Conservation (phyloP, 805 yeast genomes). For the Saccharomyces paradoxus region DNA sequence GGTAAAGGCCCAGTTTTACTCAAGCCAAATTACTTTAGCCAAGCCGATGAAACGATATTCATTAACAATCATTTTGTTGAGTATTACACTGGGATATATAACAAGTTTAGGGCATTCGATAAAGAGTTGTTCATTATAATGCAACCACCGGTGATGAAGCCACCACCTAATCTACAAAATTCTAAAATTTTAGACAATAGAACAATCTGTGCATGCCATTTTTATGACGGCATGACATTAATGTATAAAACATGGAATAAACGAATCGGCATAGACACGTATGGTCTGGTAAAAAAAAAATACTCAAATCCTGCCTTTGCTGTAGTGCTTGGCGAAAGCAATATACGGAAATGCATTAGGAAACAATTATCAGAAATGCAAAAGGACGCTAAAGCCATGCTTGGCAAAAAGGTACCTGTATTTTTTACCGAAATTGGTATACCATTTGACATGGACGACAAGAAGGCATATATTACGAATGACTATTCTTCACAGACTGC, state of each 20-base stretch:
- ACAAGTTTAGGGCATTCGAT: conserved; percentile 40
- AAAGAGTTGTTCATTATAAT: conserved; percentile 48
- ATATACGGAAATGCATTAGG: conserved; percentile 63
- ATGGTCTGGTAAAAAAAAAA: conserved; percentile 75
- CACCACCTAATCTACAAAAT: conserved; percentile 52
- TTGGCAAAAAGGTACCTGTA: conserved; percentile 63
- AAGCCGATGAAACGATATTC: conserved; percentile 45
- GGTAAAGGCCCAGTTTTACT: conserved; percentile 29
- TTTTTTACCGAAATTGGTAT: conserved; percentile 92
- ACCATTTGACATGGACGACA: conserved; percentile 91
- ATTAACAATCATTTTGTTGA: conserved; percentile 56
- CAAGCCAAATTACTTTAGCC: conserved; percentile 44
- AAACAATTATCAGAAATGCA: conserved; percentile 62
- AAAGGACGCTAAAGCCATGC: conserved; percentile 48
- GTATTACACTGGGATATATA: conserved; percentile 47
- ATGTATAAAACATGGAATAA: conserved; percentile 89
- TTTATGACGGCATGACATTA: conserved; percentile 88
- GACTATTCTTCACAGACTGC: conserved; percentile 65
- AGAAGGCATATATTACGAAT: conserved; percentile 58
- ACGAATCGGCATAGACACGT: conserved; percentile 74
- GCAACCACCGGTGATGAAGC: conserved; percentile 80
- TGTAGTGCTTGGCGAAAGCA: conserved; percentile 72
- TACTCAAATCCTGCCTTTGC: conserved; percentile 68
- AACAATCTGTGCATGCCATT: conserved; percentile 79
- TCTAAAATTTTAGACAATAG: conserved; percentile 48